Evolutionary conservation across 305 asterid species (phyloP).

Genomic region (Fraxinus ornus): DNA sequence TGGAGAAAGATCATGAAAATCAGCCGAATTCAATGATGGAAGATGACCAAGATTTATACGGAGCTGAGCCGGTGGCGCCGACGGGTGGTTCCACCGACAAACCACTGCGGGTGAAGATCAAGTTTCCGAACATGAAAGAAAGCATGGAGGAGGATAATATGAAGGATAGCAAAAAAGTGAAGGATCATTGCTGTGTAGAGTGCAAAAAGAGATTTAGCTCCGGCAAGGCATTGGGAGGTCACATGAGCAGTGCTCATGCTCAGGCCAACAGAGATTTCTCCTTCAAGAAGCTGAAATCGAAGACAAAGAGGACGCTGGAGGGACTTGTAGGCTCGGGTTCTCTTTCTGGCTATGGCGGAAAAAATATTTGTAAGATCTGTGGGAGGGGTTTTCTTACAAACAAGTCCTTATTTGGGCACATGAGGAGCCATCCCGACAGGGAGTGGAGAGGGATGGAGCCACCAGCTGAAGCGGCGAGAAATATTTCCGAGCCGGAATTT

Average conservation of each 20-base stretch:
- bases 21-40: not conserved
- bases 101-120: not conserved
- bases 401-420: conserved; percentile 61
- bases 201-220: conserved; percentile 50
- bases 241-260: conserved; percentile 77
- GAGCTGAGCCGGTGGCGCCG: not conserved
- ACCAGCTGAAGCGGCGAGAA: conserved; percentile 16
- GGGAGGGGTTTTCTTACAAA: conserved; percentile 30
- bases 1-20: not conserved
- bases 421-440: conserved; percentile 67
- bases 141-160: not conserved
- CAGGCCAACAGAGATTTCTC: conserved; percentile 51
- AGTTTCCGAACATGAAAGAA: not conserved
- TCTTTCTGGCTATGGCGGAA: not conserved
- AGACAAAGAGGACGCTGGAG: not conserved
- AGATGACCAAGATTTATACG: not conserved
- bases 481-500: not conserved
- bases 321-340: not conserved
- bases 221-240: conserved; percentile 84
- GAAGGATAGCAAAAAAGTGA: conserved; percentile 5
- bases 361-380: conserved; percentile 20
- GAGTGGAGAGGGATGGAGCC: conserved; percentile 55
- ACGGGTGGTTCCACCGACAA: not conserved
- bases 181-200: conserved; percentile 38
- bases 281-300: conserved; percentile 32